These are phyloP conservation scores for Clarkia xantiana DNA, from an alignment of 345 rosid genomes.

Conservation along the genomic window DNA sequence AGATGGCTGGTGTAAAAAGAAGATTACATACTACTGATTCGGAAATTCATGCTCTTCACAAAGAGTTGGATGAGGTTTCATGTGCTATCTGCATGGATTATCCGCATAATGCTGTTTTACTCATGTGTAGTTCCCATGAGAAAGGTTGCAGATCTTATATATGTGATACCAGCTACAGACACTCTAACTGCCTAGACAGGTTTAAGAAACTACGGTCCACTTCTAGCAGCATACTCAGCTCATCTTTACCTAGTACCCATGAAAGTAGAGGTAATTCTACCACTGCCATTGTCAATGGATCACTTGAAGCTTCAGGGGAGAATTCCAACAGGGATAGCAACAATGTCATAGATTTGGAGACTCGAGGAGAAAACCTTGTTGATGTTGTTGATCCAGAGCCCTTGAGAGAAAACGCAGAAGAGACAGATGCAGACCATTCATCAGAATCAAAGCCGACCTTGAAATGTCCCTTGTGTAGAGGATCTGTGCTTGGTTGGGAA, in stretches of 20 bases:
- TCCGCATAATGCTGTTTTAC: constrained; percentile 93
- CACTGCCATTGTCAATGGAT: constrained; percentile 17
- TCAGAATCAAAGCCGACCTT: constrained; percentile 23
- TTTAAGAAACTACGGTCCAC: constrained; percentile 49
- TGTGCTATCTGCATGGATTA: constrained; percentile 98
- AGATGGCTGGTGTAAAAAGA: constrained; percentile 97
- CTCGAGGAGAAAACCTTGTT: constrained; percentile 17
- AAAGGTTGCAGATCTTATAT: constrained; percentile 89
- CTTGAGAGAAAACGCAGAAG: constrained; percentile 24
- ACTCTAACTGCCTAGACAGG: constrained; percentile 83
- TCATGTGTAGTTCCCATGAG: constrained; percentile 73
- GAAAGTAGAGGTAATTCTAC: constrained; percentile 8
- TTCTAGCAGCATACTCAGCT: constrained; percentile 24
- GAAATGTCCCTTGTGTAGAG: constrained; percentile 83
- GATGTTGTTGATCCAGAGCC: constrained; percentile 22
- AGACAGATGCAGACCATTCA: constrained; percentile 18
- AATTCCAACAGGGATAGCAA: constrained; percentile 13
- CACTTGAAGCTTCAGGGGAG: constrained; percentile 12
- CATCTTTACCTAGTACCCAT: constrained; percentile 19
- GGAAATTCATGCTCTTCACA: constrained; percentile 53
- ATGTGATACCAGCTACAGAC: constrained; percentile 87
- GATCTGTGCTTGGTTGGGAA: constrained; percentile 47
- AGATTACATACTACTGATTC: constrained; percentile 47
- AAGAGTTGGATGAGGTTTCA: constrained; percentile 77
- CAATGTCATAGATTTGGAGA: constrained; percentile 13